phyloP scores from a whole-genome alignment of 176 grass and related monocot genomes.

The Calamus simplicifolius region DNA sequence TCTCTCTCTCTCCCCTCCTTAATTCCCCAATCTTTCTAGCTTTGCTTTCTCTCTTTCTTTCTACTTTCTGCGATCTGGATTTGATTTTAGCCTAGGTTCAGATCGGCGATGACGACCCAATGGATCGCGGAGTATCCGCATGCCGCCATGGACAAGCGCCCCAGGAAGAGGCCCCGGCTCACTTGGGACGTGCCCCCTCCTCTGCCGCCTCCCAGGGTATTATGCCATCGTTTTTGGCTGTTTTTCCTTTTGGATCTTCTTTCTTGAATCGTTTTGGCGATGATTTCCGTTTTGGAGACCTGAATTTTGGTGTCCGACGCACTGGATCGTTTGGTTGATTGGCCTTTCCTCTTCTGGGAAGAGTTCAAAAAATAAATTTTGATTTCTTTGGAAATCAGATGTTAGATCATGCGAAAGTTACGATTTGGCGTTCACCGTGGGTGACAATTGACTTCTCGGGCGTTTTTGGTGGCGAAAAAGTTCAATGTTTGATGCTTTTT shows the following conservation, averaged over 20 bases:
- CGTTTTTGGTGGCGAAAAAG: too few species aligned
- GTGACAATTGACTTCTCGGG: too few species aligned
- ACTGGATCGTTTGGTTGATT: too few species aligned
- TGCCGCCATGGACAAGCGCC: constrained; percentile 55
- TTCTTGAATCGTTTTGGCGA: constrained; percentile 11
- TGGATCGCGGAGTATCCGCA: constrained; percentile 77
- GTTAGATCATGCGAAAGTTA: too few species aligned
- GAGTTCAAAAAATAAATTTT: too few species aligned
- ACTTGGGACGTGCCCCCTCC: constrained; percentile 64
- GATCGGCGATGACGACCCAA: constrained; percentile 70
- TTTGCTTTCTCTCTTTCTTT: too few species aligned
- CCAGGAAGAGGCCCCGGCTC: constrained; percentile 66
- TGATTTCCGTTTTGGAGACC: background rate
- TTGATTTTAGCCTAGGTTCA: constrained; percentile 4
- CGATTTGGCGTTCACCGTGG: too few species aligned
- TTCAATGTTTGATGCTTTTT: too few species aligned
- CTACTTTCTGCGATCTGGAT: background rate
- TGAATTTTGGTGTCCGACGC: too few species aligned
- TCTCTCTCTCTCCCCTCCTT: background rate
- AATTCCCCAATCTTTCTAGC: background rate
- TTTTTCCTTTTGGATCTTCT: constrained; percentile 18
- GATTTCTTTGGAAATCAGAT: too few species aligned
- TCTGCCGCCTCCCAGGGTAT: constrained; percentile 55
- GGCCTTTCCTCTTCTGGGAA: too few species aligned
- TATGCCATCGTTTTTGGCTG: background rate